Evolutionary conservation across 1,139 yeast species (phyloP), one percentile per base, ranked within the genome.

Genomic region (Saccharomyces hybrid): DNA sequence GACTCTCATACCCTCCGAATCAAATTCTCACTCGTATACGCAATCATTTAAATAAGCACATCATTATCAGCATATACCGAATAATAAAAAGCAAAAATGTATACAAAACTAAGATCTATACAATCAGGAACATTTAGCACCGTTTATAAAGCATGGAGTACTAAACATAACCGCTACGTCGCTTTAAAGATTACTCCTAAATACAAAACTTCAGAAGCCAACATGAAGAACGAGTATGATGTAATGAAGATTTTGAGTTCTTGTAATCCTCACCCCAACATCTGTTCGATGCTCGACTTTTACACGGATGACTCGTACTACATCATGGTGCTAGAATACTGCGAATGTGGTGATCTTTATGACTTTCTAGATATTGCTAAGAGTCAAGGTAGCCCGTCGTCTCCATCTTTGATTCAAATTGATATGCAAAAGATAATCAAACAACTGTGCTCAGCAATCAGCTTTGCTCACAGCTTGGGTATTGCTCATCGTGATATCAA

Each of bases 401-500:
- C 55, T 83, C 84, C 50, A 75, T 80, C 53, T 85, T 85, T 23
- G 44, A 56, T 55, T 20, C 61, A 56, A 46, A 38, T 68, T 23
- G 63, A 65, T 47, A 65, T 69, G 51, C 63, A 62, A 48, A 60
- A 84, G 61, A 83, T 88, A 32, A 83, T 88, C 67, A 73, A 74
- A 62, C 96, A 89, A 70, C 74, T 90, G 49, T 76, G 85, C 47
- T 81, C 79, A 59, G 96, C 95, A 1, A 76, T 89, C 51, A 79
- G 80, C 53, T 86, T 75, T 68, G 84, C 95, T 59, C 96, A 89
- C 68, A 72, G 80, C 8, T 73, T 76, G 53, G 85, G 85, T 7
- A 86, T 89, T 38, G 88, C 82, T 64, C 96, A 88, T 70, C 78
- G 96, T 51, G 96, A 88, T 67, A 82, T 88, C 63, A 88, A 88